Conservation (phyloP, 2,329 filamentous ascomycete species). For the Claviceps monticola region DNA sequence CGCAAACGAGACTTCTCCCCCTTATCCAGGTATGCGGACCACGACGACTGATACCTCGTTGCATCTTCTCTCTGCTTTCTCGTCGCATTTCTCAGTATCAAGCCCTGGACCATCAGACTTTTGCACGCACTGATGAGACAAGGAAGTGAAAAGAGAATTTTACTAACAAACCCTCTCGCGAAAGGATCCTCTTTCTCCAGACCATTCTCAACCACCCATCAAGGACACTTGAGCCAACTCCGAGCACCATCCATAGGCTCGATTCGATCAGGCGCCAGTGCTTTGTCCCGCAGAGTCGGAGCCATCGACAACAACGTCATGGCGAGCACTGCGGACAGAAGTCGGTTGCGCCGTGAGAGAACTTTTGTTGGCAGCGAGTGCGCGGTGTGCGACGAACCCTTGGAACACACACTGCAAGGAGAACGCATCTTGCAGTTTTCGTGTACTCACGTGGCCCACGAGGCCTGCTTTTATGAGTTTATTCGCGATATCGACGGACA, state of each 20-base stretch:
- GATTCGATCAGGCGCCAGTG: constrained; percentile 18
- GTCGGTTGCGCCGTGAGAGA: constrained; percentile 69
- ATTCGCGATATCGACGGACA: constrained; percentile 90
- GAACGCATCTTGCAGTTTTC: constrained; percentile 93
- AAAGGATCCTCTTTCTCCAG: neutral
- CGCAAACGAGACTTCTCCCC: neutral
- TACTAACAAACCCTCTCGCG: neutral
- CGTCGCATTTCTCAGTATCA: neutral
- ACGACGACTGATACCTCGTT: neutral
- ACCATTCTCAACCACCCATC: constrained; percentile 15
- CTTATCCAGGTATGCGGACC: constrained; percentile 4
- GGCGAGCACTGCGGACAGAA: constrained; percentile 48
- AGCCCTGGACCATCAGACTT: neutral
- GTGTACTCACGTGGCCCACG: constrained; percentile 92
- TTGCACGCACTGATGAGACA: neutral
- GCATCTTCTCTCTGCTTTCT: neutral
- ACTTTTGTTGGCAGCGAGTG: constrained; percentile 94
- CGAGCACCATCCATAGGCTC: constrained; percentile 21
- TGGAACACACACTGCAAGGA: constrained; percentile 88
- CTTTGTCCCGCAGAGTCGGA: constrained; percentile 21
- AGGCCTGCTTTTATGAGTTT: constrained; percentile 97
- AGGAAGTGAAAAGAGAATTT: neutral
- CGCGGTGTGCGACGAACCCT: constrained; percentile 88
- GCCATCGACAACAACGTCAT: constrained; percentile 29
- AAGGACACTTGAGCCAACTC: constrained; percentile 14